Evolutionary conservation across 2,329 filamentous ascomycete species (phyloP).

Genomic region (Ascochyta rabiei): DNA sequence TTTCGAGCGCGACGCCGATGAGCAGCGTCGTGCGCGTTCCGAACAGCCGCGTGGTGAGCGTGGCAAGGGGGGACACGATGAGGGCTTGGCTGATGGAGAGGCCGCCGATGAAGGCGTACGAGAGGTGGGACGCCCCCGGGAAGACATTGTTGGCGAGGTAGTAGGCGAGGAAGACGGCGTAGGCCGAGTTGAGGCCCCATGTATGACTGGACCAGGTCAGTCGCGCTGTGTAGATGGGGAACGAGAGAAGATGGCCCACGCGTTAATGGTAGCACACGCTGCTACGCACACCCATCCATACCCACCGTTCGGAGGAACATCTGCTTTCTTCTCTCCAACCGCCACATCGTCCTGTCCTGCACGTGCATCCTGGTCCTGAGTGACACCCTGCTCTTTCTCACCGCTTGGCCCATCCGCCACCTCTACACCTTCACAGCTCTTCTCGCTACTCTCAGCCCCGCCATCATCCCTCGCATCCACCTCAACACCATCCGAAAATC

Average conservation of each 20-base stretch:
- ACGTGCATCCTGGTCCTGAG: too few species aligned
- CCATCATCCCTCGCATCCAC: too few species aligned
- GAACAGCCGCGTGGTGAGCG: slow-evolving; percentile 62
- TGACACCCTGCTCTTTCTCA: too few species aligned
- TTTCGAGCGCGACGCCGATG: slow-evolving; percentile 68
- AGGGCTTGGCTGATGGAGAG: slow-evolving; percentile 70
- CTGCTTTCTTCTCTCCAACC: slow-evolving; percentile 5
- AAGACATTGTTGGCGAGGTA: slow-evolving; percentile 72
- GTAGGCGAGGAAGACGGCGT: slow-evolving; percentile 73
- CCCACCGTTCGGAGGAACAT: slow-evolving; percentile 65
- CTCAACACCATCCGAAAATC: too few species aligned
- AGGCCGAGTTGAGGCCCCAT: slow-evolving; percentile 75
- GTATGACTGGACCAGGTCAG: slow-evolving; percentile 60
- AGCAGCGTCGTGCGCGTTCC: slow-evolving; percentile 70
- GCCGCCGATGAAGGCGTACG: slow-evolving; percentile 80
- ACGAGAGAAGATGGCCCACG: slow-evolving; percentile 33
- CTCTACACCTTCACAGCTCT: background rate
- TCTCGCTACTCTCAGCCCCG: background rate
- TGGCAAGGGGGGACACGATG: slow-evolving; percentile 71
- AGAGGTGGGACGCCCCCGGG: slow-evolving; percentile 66
- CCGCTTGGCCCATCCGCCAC: background rate
- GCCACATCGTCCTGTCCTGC: background rate
- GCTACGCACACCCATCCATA: slow-evolving; percentile 65
- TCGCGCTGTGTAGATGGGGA: background rate
- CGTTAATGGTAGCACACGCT: slow-evolving; percentile 40